Percentiles rank a stretch among this genome's conserved stretches.
These are phyloP conservation scores for Phascolomyces articulosus DNA, from an alignment of 371 early-diverging fungal genomes.

Conservation along the genomic window DNA sequence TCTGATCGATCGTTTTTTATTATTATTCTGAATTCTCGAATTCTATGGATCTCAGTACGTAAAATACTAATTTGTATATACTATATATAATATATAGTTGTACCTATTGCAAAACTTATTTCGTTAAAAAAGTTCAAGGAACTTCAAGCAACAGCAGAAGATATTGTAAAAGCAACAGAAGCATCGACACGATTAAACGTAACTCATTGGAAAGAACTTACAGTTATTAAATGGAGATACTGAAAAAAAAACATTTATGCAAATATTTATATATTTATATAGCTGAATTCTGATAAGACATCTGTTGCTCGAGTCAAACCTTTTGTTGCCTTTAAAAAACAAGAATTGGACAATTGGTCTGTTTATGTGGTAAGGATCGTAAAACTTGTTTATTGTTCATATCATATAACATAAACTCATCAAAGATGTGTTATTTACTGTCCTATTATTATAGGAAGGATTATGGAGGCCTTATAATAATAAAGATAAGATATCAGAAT, in stretches of 20 bases:
- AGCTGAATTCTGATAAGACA: slow-evolving; percentile 10
- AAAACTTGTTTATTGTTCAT: too few relatives aligned
- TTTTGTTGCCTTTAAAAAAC: slow-evolving; percentile 26
- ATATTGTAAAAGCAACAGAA: slow-evolving; percentile 26
- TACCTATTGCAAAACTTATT: slow-evolving; percentile 22
- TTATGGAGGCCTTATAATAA: slow-evolving; percentile 17
- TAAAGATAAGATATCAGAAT: slow-evolving; percentile 20
- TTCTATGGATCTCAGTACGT: too few relatives aligned
- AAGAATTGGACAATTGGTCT: slow-evolving; percentile 42
- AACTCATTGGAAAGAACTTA: not conserved
- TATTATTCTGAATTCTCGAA: too few relatives aligned
- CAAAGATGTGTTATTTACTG: not conserved
- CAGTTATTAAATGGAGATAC: too few relatives aligned
- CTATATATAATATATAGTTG: slow-evolving; percentile 17
- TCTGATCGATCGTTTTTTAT: not conserved
- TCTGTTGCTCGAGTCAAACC: slow-evolving; percentile 41
- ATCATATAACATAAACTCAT: not conserved
- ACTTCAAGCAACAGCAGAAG: slow-evolving; percentile 24
- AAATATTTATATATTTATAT: not conserved
- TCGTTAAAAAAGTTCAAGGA: slow-evolving; percentile 25
- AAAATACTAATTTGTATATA: too few relatives aligned
- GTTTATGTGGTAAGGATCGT: slow-evolving; percentile 35
- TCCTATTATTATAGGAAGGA: slow-evolving; percentile 27
- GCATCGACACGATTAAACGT: slow-evolving; percentile 12
- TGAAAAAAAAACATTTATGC: not conserved